These are phyloP conservation scores for Lineolata rhizophorae DNA, from an alignment of 495 filamentous ascomycete genomes.

Conservation along the genomic window DNA sequence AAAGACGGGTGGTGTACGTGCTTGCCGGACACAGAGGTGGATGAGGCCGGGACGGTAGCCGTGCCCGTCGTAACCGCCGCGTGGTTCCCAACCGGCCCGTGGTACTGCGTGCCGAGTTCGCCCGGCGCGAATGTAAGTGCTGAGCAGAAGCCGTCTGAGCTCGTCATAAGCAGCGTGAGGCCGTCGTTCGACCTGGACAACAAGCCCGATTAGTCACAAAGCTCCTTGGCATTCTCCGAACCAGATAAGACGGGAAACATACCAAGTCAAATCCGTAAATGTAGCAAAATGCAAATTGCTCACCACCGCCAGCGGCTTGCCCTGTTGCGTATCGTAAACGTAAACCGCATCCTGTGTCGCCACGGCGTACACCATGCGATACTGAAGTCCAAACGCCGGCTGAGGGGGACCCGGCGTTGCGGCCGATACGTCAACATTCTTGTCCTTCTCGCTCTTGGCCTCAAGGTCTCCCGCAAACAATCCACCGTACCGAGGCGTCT, in stretches of 20 bases:
- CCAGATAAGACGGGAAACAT: slow-evolving; percentile 13
- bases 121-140: slow-evolving; percentile 62
- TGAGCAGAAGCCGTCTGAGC: slow-evolving; percentile 95
- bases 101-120: slow-evolving; percentile 75
- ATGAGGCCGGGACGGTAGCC: no score
- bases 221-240: slow-evolving; percentile 11
- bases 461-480: no score
- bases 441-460: not conserved
- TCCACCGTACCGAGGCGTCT: no score
- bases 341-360: slow-evolving; percentile 94
- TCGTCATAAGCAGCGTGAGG: slow-evolving; percentile 78
- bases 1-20: no score
- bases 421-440: slow-evolving; percentile 31
- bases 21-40: no score
- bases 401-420: slow-evolving; percentile 32
- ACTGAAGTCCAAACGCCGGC: slow-evolving; percentile 56
- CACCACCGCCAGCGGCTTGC: slow-evolving; percentile 74
- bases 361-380: slow-evolving; percentile 90
- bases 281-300: slow-evolving; percentile 95
- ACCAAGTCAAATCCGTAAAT: slow-evolving; percentile 95
- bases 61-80: no score
- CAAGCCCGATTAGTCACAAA: no score
- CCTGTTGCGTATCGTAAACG: slow-evolving; percentile 93
- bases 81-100: slow-evolving; percentile 37
- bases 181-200: slow-evolving; percentile 77